phyloP scores from a whole-genome alignment of 768 basidiomycete species.

The Serpula lacrymans region DNA sequence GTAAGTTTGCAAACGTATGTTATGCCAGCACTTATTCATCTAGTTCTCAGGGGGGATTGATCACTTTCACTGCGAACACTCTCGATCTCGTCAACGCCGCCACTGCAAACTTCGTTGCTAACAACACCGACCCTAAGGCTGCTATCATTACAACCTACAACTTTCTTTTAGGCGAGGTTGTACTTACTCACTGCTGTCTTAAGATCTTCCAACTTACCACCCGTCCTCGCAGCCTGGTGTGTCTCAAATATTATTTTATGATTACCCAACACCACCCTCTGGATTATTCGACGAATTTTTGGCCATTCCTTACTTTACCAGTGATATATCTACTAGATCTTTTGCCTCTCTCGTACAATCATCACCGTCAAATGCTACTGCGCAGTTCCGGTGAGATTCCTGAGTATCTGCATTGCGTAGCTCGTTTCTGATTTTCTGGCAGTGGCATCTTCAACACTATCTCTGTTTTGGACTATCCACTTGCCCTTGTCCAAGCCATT shows the following conservation, averaged over 20 bases:
- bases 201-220: too few relatives aligned
- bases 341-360: constrained; percentile 22
- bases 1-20: constrained; percentile 30
- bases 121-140: constrained; percentile 23
- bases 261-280: constrained; percentile 33
- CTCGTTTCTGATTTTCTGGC: not conserved
- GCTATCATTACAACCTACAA: constrained; percentile 45
- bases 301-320: constrained; percentile 8
- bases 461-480: constrained; percentile 20
- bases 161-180: constrained; percentile 32
- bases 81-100: constrained; percentile 18
- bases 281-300: constrained; percentile 28
- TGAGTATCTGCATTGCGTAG: too few relatives aligned
- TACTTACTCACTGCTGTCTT: constrained; percentile 1
- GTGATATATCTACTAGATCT: constrained; percentile 16
- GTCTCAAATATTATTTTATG: constrained; percentile 51
- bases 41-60: constrained; percentile 45
- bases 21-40: constrained; percentile 1
- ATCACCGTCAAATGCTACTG: constrained; percentile 12
- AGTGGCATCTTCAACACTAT: constrained; percentile 20
- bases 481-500: constrained; percentile 16
- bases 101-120: constrained; percentile 18
- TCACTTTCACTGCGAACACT: constrained; percentile 21
- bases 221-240: constrained; percentile 11
- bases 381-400: constrained; percentile 1